phyloP scores from a whole-genome alignment of 2,329 filamentous ascomycete species.

The Neurospora sp. region DNA sequence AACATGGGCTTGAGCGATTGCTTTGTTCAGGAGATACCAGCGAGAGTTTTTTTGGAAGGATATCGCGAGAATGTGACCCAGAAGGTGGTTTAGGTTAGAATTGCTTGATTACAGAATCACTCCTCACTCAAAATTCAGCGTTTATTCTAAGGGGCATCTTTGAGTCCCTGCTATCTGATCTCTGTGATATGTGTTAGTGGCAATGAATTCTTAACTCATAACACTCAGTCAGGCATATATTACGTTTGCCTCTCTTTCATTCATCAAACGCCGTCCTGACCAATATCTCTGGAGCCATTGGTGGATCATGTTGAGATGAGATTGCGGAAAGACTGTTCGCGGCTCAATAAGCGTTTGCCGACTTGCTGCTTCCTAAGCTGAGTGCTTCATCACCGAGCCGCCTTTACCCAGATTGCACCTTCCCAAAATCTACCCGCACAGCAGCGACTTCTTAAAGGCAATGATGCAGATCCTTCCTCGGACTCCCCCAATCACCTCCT shows the following conservation, averaged over 20 bases:
- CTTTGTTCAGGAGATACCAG: background rate
- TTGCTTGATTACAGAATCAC: background rate
- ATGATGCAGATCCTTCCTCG: background rate
- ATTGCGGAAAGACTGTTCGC: background rate
- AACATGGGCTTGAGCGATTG: background rate
- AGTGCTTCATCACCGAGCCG: slow-evolving; percentile 7
- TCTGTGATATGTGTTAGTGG: background rate
- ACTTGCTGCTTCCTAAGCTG: background rate
- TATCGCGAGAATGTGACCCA: background rate
- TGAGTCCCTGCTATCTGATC: background rate
- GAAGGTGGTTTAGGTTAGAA: background rate
- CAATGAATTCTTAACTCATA: background rate
- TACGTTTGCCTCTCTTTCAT: background rate
- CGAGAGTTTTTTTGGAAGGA: background rate
- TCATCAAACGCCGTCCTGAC: background rate
- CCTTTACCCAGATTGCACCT: slow-evolving; percentile 14
- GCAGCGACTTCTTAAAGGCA: background rate
- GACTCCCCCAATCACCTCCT: background rate
- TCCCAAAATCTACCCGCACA: background rate
- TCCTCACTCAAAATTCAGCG: background rate
- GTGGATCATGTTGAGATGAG: background rate
- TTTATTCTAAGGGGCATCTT: background rate
- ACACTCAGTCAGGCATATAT: background rate
- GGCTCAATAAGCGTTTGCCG: background rate
- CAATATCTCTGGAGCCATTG: background rate